Conservation (phyloP, 73 alveolate species). For the Paramecium pentaurelia region DNA sequence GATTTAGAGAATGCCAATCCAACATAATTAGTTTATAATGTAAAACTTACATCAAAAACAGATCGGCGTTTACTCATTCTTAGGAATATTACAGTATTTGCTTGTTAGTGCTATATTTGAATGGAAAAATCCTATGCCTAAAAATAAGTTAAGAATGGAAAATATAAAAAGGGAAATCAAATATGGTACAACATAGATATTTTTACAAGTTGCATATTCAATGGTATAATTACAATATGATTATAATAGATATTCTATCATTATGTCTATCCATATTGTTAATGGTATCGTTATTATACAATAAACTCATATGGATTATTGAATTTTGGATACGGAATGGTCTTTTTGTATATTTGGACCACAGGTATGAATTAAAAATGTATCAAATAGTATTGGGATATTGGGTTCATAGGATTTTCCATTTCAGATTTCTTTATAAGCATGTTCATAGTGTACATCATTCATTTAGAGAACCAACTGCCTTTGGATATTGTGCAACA, state of each 20-base stretch:
- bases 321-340: neutral
- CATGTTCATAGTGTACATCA: neutral
- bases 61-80: neutral
- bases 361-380: neutral
- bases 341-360: neutral
- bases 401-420: slow-evolving; percentile 20
- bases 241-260: neutral
- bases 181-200: neutral
- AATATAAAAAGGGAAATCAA: slow-evolving; percentile 3
- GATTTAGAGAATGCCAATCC: neutral
- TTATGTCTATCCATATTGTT: slow-evolving; percentile 10
- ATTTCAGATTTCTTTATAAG: neutral
- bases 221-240: neutral
- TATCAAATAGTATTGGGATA: neutral
- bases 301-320: neutral
- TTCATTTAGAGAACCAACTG: slow-evolving; percentile 16
- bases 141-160: neutral
- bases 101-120: neutral
- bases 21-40: neutral
- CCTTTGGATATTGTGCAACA: slow-evolving; percentile 20
- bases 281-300: neutral
- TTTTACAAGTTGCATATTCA: neutral
- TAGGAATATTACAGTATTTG: neutral
- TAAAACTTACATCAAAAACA: neutral
- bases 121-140: slow-evolving; percentile 35